Evolutionary conservation across 148 eudicot genomes (phyloP).

Genomic region (Camellia sinensis): DNA sequence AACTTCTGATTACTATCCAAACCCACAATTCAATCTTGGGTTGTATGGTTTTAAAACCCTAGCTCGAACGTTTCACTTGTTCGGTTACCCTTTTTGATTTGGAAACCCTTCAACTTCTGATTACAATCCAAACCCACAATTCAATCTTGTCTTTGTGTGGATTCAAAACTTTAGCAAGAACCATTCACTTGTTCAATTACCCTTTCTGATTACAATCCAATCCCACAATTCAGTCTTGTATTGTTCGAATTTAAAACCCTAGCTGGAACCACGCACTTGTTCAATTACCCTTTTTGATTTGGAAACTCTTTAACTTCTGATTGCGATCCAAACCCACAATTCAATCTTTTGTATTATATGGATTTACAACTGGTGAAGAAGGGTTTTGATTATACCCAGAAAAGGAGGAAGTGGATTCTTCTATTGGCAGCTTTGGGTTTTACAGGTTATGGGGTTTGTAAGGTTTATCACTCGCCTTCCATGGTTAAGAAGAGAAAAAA

Average conservation of each 20-base stretch:
- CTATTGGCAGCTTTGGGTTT: constrained; percentile 56
- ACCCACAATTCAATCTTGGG: too few relatives aligned
- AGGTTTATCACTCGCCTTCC: constrained; percentile 61
- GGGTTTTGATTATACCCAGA: constrained; percentile 41
- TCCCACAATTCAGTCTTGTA: too few relatives aligned
- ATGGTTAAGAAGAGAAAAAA: constrained; percentile 46
- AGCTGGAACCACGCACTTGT: not conserved
- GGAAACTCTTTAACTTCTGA: not conserved
- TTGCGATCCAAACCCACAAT: not conserved
- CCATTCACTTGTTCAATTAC: too few relatives aligned
- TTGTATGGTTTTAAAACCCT: too few relatives aligned
- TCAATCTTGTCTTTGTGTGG: too few relatives aligned
- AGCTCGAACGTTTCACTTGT: too few relatives aligned
- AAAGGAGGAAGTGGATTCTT: constrained; percentile 53
- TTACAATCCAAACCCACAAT: too few relatives aligned
- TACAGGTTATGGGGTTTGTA: constrained; percentile 56
- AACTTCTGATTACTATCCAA: too few relatives aligned
- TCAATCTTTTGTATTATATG: constrained; percentile 33
- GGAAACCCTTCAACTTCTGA: too few relatives aligned
- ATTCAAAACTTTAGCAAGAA: too few relatives aligned
- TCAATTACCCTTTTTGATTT: not conserved
- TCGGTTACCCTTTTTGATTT: too few relatives aligned
- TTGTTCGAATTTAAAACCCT: not conserved
- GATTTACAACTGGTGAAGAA: constrained; percentile 49
- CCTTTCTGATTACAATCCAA: too few relatives aligned